Conservation (phyloP, 75 land plant genomes). For the Pseudotsuga menziesii region DNA sequence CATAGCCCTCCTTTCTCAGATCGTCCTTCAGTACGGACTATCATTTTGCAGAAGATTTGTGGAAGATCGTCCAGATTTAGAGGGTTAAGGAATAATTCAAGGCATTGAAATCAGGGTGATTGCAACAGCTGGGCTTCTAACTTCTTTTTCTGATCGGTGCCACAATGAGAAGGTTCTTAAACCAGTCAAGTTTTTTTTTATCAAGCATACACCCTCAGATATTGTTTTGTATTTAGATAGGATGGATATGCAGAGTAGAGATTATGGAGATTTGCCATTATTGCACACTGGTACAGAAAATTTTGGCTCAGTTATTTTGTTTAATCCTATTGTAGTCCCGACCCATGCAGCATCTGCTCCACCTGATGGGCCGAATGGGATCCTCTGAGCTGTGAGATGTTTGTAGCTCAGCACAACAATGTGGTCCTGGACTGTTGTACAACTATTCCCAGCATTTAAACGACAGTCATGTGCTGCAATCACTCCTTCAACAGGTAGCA, state of each 20-base stretch:
- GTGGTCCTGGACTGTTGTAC: too few species aligned
- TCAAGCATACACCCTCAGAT: conserved; percentile 74
- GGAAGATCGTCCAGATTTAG: too few species aligned
- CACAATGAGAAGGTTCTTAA: conserved; percentile 46
- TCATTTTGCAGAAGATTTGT: too few species aligned
- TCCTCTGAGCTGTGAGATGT: too few species aligned
- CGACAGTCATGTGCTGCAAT: too few species aligned
- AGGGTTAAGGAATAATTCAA: conserved; percentile 44
- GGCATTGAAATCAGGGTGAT: conserved; percentile 75
- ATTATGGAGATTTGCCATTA: conserved; percentile 88
- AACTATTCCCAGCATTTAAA: too few species aligned
- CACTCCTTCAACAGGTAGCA: too few species aligned
- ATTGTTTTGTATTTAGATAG: conserved; percentile 92
- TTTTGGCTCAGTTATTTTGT: conserved; percentile 84
- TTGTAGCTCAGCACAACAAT: too few species aligned
- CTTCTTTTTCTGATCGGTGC: too few species aligned
- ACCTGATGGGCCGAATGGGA: conserved; percentile 45
- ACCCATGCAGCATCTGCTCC: conserved; percentile 95
- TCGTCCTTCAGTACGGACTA: too few species aligned
- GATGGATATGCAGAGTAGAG: conserved; percentile 74
- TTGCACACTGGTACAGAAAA: conserved; percentile 52
- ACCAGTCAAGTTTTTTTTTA: conserved; percentile 50
- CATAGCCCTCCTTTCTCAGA: too few species aligned
- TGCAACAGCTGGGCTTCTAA: conserved; percentile 80
- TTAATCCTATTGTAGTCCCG: conserved; percentile 81